Base-by-base conservation (phyloP, 352 stramenopile genomes). In the Pythium rhizo-oryzae region DNA sequence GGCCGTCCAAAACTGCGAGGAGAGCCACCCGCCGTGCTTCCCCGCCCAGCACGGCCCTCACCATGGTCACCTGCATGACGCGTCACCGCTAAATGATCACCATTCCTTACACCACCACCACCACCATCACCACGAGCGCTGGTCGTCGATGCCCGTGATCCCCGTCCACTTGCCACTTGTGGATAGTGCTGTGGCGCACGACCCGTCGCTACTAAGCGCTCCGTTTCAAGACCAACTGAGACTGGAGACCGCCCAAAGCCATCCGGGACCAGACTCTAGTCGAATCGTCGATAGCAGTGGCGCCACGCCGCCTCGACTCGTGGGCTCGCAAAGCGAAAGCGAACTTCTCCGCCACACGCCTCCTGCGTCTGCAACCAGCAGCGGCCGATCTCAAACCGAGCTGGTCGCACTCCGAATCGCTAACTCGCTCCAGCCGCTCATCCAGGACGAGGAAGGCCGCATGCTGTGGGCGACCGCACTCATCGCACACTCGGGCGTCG, bases 381-480 rank as follows among this genome's bases (percentile, higher is more conserved):
- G 28, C 1, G 9, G 21, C 1, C 24, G 59, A 18, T 58, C 65
- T 21, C 65, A 78, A 41, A 74, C 78, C 13, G 77, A 90, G 28
- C 61, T 90, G 24, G 87, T 71, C 41, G 63, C 85, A 4, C 62
- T 90, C 13, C 84, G 87, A 46, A 65, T 92, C 30, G 80, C 79
- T 11, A 78, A 89, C 50, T 74, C 82, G 12, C 62, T 90, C 8
- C 79, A 86, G 28, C 53, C 47, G 16, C 60, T 70, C 9, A 72
- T 90, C 1, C 53, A 75, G 46, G 80, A 77, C 44, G 67, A 84
- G 43, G 79, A 87, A 37, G 86, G 84, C 5, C 79, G 79, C 19
- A 61, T 90, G 1, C 68, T 91, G 16, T 94, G 86, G 86, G 81
- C 84, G n/a, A 80, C 81, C 41, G 82, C 87, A 0, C 75, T 90